A percentile compares a stretch with the other conserved stretches of the same genome.
Conservation (phyloP, 1,139 yeast genomes). For the Taphrina deformans region DNA sequence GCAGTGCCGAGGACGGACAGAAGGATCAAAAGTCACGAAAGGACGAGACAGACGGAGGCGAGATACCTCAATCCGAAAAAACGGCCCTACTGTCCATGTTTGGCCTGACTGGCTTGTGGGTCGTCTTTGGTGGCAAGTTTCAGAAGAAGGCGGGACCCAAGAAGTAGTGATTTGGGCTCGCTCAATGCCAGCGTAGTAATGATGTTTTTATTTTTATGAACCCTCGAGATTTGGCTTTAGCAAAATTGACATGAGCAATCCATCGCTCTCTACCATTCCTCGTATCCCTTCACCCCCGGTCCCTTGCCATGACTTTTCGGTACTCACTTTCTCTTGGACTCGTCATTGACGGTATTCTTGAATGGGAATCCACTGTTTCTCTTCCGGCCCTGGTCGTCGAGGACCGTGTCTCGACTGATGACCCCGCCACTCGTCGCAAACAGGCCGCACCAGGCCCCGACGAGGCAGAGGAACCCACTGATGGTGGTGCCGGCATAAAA, state of each 20-base stretch:
- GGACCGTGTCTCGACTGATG: constrained; percentile 10
- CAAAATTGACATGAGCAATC: not conserved
- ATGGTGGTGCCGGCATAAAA: constrained; percentile 5
- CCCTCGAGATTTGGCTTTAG: not conserved
- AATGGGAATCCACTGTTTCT: constrained; percentile 27
- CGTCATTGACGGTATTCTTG: constrained; percentile 20
- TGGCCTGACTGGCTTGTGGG: constrained; percentile 24
- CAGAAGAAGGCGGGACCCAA: constrained; percentile 11
- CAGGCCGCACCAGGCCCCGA: constrained; percentile 24
- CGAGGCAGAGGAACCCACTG: constrained; percentile 7
- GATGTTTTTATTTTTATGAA: not conserved
- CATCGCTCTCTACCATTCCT: not conserved
- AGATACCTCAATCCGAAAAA: constrained; percentile 23
- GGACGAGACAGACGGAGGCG: not conserved
- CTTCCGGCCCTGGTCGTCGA: constrained; percentile 12
- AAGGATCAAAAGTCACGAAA: not conserved
- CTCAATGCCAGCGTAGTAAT: too few species aligned
- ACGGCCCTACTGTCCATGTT: constrained; percentile 16
- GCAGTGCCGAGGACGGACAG: not conserved
- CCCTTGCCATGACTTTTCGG: too few species aligned
- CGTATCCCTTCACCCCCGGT: too few species aligned
- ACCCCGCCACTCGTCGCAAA: constrained; percentile 17
- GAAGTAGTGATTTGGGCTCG: too few species aligned
- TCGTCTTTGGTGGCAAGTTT: constrained; percentile 25
- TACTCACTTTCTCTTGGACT: constrained; percentile 6